Percentiles rank a stretch among this genome's conserved stretches.
These are phyloP conservation scores for Pseudogymnoascus sp. DNA, from an alignment of 2,329 filamentous ascomycete species.

Conservation along the genomic window DNA sequence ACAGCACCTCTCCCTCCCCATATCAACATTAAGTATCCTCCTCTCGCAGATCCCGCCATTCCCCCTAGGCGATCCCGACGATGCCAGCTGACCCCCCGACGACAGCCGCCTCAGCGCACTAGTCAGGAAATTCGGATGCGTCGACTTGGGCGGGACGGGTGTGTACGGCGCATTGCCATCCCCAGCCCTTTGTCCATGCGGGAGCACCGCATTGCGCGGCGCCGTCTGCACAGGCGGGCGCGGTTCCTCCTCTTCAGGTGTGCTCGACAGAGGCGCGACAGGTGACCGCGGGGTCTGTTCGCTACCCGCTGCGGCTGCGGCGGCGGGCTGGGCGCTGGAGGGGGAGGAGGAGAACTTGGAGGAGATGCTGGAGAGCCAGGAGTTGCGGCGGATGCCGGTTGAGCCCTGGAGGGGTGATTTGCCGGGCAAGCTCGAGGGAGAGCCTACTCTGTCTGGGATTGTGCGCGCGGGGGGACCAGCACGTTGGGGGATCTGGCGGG, in stretches of 20 bases:
- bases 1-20: slow-evolving; percentile 67
- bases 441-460: not conserved
- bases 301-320: slow-evolving; percentile 23
- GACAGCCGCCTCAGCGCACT: slow-evolving; percentile 76
- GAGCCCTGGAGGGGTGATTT: not conserved
- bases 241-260: slow-evolving; percentile 17
- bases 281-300: slow-evolving; percentile 24
- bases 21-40: slow-evolving; percentile 77
- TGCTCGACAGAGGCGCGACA: not conserved
- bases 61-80: slow-evolving; percentile 19
- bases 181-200: slow-evolving; percentile 44
- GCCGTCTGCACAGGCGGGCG: slow-evolving; percentile 42
- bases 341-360: slow-evolving; percentile 75
- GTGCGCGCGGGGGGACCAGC: slow-evolving; percentile 21
- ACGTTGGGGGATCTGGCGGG: slow-evolving; percentile 22
- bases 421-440: not conserved
- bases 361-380: slow-evolving; percentile 90
- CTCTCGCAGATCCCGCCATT: slow-evolving; percentile 67
- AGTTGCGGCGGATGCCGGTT: slow-evolving; percentile 48
- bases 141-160: slow-evolving; percentile 64
- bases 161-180: slow-evolving; percentile 61
- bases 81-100: slow-evolving; percentile 39
- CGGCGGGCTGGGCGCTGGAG: slow-evolving; percentile 23
- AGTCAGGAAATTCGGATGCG: slow-evolving; percentile 66
- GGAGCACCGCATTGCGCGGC: slow-evolving; percentile 53